phyloP scores from a whole-genome alignment of 352 stramenopile species.

The Globisporangium polare region DNA sequence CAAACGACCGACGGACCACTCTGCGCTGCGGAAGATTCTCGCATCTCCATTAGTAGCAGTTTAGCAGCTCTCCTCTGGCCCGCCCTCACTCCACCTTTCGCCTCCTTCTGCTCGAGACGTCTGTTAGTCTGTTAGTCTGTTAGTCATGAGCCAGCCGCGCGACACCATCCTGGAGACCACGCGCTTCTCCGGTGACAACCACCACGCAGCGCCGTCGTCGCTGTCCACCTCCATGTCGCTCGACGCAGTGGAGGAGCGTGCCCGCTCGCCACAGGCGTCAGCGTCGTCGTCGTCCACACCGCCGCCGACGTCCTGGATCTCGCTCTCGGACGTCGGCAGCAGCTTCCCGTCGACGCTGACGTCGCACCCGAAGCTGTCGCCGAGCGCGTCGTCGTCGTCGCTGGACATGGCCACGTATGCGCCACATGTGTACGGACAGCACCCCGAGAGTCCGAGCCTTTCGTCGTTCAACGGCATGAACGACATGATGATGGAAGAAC shows the following conservation, averaged over 20 bases:
- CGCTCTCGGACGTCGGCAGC: constrained; percentile 14
- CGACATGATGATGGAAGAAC: constrained; percentile 4
- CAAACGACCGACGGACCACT: not conserved
- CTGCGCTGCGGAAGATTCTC: constrained; percentile 3
- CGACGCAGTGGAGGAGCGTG: constrained; percentile 3
- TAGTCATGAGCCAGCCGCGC: not conserved
- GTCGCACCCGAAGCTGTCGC: constrained; percentile 1
- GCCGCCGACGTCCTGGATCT: constrained; percentile 16
- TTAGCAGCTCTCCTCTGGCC: too few species aligned
- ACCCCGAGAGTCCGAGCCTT: not conserved
- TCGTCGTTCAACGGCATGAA: constrained; percentile 8
- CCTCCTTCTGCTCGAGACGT: not conserved
- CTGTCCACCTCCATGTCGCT: not conserved
- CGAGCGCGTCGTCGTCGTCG: constrained; percentile 14
- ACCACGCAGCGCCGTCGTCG: not conserved
- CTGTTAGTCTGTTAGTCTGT: too few species aligned
- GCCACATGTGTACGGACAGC: constrained; percentile 1
- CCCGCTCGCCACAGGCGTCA: not conserved
- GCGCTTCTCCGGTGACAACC: not conserved
- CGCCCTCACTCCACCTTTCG: not conserved
- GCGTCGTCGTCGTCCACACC: constrained; percentile 4
- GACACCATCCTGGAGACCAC: not conserved
- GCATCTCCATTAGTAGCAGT: not conserved
- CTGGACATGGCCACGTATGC: constrained; percentile 17
- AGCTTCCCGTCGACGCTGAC: constrained; percentile 1